phyloP scores from a whole-genome alignment of 202 grass and related monocot genomes.

The Panicum hallii region DNA sequence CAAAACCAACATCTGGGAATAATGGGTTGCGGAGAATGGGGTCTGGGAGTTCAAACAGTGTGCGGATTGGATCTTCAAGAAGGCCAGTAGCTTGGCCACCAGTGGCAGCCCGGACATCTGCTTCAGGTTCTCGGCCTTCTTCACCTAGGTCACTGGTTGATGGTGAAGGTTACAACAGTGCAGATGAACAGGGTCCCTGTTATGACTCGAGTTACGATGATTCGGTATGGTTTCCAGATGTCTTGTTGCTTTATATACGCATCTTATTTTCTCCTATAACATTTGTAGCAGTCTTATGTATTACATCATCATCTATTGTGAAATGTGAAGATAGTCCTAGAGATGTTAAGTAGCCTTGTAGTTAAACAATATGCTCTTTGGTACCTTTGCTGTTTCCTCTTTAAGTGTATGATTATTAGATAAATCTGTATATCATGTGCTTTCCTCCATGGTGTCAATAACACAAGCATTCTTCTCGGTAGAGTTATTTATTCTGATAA shows the following conservation, averaged over 20 bases:
- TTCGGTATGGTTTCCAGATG: slow-evolving; percentile 62
- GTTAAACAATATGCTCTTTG: slow-evolving; percentile 12
- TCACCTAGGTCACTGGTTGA: slow-evolving; percentile 87
- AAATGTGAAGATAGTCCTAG: slow-evolving; percentile 6
- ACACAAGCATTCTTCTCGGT: neutral
- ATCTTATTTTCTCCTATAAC: slow-evolving; percentile 12
- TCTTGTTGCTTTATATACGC: slow-evolving; percentile 8
- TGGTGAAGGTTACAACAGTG: slow-evolving; percentile 98
- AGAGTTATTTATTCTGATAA: slow-evolving; percentile 25
- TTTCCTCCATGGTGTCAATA: neutral
- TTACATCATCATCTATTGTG: slow-evolving; percentile 17
- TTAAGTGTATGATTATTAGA: slow-evolving; percentile 16
- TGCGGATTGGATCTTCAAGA: slow-evolving; percentile 84
- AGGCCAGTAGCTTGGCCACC: slow-evolving; percentile 76
- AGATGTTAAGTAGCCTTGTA: slow-evolving; percentile 18
- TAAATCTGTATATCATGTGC: neutral
- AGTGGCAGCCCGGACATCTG: slow-evolving; percentile 57
- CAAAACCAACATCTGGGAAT: slow-evolving; percentile 61
- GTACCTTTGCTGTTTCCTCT: neutral
- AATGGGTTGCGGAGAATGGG: slow-evolving; percentile 65
- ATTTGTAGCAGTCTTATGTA: slow-evolving; percentile 19
- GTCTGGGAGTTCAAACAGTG: slow-evolving; percentile 59
- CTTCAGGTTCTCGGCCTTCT: slow-evolving; percentile 85
- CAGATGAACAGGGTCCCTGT: slow-evolving; percentile 89
- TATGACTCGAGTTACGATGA: slow-evolving; percentile 75